A percentile compares a stretch with the other conserved stretches of the same genome.
Evolutionary conservation across 805 yeast genomes (phyloP).

Genomic region (Saccharomycopsis olivae): DNA sequence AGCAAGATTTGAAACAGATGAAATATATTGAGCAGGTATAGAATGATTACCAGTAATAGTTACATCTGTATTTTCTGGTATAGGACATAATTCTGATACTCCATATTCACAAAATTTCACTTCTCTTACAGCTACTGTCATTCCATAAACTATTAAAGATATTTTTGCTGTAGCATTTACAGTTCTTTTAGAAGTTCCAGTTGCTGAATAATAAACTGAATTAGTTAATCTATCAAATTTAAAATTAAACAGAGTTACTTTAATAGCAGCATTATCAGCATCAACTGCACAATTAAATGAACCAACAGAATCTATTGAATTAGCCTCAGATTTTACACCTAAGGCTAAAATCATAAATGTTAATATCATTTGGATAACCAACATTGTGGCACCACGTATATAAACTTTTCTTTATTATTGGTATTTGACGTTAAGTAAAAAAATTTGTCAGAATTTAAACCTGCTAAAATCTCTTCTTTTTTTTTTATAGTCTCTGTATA

Average conservation of each 20-base stretch:
- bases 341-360: too few species aligned
- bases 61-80: slow-evolving; percentile 20
- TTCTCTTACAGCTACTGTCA: slow-evolving; percentile 19
- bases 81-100: slow-evolving; percentile 24
- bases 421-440: too few species aligned
- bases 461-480: too few species aligned
- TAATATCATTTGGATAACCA: too few species aligned
- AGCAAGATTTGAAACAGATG: slow-evolving; percentile 23
- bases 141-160: slow-evolving; percentile 23
- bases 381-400: too few species aligned
- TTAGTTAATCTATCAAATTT: slow-evolving; percentile 5
- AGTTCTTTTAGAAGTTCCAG: slow-evolving; percentile 12
- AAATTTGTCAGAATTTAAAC: too few species aligned
- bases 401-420: too few species aligned
- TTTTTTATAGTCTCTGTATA: too few species aligned
- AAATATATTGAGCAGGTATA: slow-evolving; percentile 22
- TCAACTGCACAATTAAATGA: slow-evolving; percentile 17
- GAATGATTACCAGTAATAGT: slow-evolving; percentile 21
- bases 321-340: too few species aligned
- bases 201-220: slow-evolving; percentile 12
- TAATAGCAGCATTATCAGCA: slow-evolving; percentile 6
- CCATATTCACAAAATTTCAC: slow-evolving; percentile 24
- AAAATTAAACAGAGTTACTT: slow-evolving; percentile 11
- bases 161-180: slow-evolving; percentile 18
- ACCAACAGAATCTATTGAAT: slow-evolving; percentile 12